These are phyloP conservation scores for Graphilbum fragrans DNA, from an alignment of 2,329 filamentous ascomycete genomes.

Conservation along the genomic window DNA sequence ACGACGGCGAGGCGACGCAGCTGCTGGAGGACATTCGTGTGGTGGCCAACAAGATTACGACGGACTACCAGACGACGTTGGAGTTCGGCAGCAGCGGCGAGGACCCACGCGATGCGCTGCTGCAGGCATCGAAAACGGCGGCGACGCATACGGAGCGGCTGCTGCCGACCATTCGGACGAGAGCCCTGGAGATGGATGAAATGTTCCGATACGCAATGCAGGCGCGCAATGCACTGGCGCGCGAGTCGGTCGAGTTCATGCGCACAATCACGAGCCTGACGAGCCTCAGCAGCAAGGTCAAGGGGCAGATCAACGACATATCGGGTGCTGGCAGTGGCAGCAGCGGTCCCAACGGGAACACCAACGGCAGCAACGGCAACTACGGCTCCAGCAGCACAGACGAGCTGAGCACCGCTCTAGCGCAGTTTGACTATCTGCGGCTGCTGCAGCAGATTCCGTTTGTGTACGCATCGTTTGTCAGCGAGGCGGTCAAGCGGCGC, in stretches of 20 bases:
- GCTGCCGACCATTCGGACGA: slow-evolving; percentile 43
- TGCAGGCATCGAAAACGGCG: slow-evolving; percentile 51
- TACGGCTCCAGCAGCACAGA: slow-evolving; percentile 33
- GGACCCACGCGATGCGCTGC: slow-evolving; percentile 44
- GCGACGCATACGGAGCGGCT: slow-evolving; percentile 51
- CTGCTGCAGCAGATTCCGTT: slow-evolving; percentile 74
- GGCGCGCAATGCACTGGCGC: slow-evolving; percentile 55
- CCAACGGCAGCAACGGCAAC: neutral
- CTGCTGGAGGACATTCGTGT: slow-evolving; percentile 77
- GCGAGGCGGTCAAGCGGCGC: slow-evolving; percentile 72
- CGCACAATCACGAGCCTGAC: slow-evolving; percentile 72
- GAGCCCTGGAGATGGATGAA: slow-evolving; percentile 48
- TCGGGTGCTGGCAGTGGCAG: slow-evolving; percentile 14
- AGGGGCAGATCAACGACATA: slow-evolving; percentile 58
- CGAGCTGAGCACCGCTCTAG: slow-evolving; percentile 64
- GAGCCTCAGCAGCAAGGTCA: slow-evolving; percentile 58
- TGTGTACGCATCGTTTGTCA: slow-evolving; percentile 79
- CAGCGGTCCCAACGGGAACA: no score
- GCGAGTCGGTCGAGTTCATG: slow-evolving; percentile 62
- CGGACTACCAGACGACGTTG: slow-evolving; percentile 70
- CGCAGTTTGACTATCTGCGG: slow-evolving; percentile 70
- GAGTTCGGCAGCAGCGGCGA: slow-evolving; percentile 42
- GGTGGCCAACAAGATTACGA: slow-evolving; percentile 73
- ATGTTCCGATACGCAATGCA: slow-evolving; percentile 47
- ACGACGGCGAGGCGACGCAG: slow-evolving; percentile 51